These are phyloP conservation scores for Sugiyamaella americana DNA, from an alignment of 805 yeast genomes.

Conservation along the genomic window DNA sequence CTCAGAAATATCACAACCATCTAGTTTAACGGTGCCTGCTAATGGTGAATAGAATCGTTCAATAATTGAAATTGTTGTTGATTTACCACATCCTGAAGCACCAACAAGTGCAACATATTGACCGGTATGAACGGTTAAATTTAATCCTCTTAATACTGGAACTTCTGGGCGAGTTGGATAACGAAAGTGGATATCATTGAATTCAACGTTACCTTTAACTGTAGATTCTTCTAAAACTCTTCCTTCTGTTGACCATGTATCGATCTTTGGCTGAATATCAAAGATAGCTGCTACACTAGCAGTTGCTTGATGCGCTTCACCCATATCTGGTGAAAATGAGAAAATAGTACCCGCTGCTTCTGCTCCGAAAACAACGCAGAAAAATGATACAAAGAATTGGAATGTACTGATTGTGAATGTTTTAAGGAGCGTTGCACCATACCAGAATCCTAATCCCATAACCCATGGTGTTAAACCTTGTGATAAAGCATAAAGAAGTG, in stretches of 20 bases:
- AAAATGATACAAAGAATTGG: conserved; percentile 36
- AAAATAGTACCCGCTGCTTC: conserved; percentile 38
- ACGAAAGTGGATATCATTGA: conserved; percentile 52
- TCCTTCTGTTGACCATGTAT: conserved; percentile 29
- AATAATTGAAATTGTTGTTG: conserved; percentile 46
- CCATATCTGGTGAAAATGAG: conserved; percentile 39
- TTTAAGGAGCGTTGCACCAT: conserved; percentile 34
- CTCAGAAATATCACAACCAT: conserved; percentile 43
- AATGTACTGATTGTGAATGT: conserved; percentile 26
- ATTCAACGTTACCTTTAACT: conserved; percentile 45
- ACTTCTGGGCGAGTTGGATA: conserved; percentile 57
- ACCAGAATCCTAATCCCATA: conserved; percentile 39
- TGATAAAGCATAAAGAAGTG: conserved; percentile 33
- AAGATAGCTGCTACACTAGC: conserved; percentile 30
- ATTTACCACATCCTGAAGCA: conserved; percentile 57
- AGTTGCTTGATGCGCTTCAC: conserved; percentile 37
- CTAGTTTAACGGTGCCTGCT: conserved; percentile 44
- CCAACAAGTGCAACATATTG: conserved; percentile 62
- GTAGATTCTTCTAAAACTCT: conserved; percentile 24
- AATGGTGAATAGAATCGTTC: conserved; percentile 48
- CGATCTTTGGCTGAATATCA: conserved; percentile 31
- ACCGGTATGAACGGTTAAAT: conserved; percentile 42
- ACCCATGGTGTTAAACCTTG: conserved; percentile 37
- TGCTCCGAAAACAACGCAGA: conserved; percentile 35
- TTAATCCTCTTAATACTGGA: conserved; percentile 46